Evolutionary conservation across 148 eudicot genomes (phyloP), one percentile per base, ranked within the genome.

Genomic region (Diospyros kaki): DNA sequence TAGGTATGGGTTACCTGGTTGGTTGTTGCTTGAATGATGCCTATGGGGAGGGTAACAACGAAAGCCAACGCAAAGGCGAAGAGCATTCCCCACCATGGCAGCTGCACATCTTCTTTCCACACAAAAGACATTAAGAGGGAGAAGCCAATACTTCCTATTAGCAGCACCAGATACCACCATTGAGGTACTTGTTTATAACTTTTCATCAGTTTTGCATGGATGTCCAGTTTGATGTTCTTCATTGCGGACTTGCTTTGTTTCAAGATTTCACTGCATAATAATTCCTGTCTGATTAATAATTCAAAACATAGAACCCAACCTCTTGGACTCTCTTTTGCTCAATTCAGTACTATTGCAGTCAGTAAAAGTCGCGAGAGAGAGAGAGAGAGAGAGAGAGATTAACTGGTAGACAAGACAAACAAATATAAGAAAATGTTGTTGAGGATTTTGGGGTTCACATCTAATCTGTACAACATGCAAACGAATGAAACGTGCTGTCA

Each of bases 71-170:
- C 90, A 83, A 93, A 93, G 13, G 97, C 99, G 39, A 96, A 91
- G 69, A 96, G 88, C 90, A 96, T 52, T n/a, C 90, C 98, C 99
- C 99, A 96, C 99, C 99, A 96, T 1, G 92, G 99, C 58, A 96
- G 87, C 87, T 96, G 99, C 84, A 96, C 88, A 45, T 93, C 94
- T 40, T 93, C 89, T 83, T 91, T 91, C 91, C 93, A 93, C 72
- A 93, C 89, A 73, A 96, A 93, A 2, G 84, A 79, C 99, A 91
- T 89, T 62, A 96, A 4, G 42, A 96, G 83, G 4, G 99, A 93
- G 51, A 96, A 73, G 41, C 44, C 90, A 1, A 85, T 80, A 76
- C 98, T 96, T 3, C 90, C 83, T 0, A 83, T 51, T 76, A 96
- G 75, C 42, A 96, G 66, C 69, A 84, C 67, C 13, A 87, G 85